Conservation (phyloP, 2,329 filamentous ascomycete genomes). For the Alternaria viburni region DNA sequence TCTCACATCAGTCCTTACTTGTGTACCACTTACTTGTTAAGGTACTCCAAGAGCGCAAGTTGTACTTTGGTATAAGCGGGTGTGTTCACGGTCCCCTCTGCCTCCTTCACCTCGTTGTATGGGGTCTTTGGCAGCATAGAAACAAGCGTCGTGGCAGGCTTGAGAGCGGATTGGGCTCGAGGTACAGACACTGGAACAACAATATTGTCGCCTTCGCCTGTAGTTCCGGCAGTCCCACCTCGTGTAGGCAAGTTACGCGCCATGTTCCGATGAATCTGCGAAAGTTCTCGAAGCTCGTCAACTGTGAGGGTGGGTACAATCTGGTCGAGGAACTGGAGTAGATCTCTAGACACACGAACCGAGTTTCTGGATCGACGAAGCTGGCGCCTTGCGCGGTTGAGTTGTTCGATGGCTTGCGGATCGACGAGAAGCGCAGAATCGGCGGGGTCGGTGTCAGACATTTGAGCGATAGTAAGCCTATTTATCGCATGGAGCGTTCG, state of each 20-base stretch:
- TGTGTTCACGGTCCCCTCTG: slow-evolving; percentile 13
- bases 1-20: not conserved
- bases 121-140: slow-evolving; percentile 12
- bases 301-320: not conserved
- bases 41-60: slow-evolving; percentile 16
- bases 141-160: slow-evolving; percentile 14
- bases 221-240: not conserved
- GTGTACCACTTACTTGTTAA: not conserved
- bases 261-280: not conserved
- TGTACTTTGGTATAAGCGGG: slow-evolving; percentile 27
- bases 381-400: not conserved
- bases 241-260: not conserved
- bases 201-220: not conserved
- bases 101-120: slow-evolving; percentile 26
- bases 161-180: not conserved
- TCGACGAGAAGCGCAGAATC: not conserved
- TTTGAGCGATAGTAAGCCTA: slow-evolving; percentile 10
- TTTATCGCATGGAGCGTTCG: slow-evolving; percentile 4
- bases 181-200: not conserved
- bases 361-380: not conserved
- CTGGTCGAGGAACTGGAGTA: not conserved
- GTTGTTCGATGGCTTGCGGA: not conserved
- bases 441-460: slow-evolving; percentile 12
- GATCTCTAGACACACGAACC: too few relatives aligned
- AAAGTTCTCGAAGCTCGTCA: not conserved